Evolutionary conservation across 257 asterid genomes (phyloP).

Genomic region (Penstemon barbatus): DNA sequence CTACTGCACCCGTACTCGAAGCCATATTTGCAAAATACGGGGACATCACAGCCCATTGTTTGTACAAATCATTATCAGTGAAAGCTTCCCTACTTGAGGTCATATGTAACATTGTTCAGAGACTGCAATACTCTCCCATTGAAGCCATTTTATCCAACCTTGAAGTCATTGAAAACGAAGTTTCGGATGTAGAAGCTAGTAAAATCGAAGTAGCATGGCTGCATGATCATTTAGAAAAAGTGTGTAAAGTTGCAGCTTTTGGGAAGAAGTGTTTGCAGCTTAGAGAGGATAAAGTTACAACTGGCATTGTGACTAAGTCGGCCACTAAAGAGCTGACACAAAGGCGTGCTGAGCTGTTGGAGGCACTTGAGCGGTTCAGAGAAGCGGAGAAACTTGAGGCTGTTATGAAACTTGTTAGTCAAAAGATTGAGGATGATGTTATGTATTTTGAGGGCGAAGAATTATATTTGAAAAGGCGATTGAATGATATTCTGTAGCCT

Average conservation of each 20-base stretch:
- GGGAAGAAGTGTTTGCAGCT: constrained; percentile 18
- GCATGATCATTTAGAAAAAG: constrained; percentile 26
- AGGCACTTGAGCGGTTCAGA: constrained; percentile 21
- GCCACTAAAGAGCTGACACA: constrained; percentile 34
- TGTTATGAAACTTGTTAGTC: constrained; percentile 30
- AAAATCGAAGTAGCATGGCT: constrained; percentile 41
- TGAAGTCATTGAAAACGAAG: constrained; percentile 32
- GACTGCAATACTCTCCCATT: constrained; percentile 23
- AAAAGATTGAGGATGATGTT: constrained; percentile 29
- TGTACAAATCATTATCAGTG: constrained; percentile 32
- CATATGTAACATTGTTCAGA: not conserved
- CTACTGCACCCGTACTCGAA: constrained; percentile 31
- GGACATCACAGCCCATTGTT: constrained; percentile 39
- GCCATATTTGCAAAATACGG: constrained; percentile 42
- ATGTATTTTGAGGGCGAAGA: constrained; percentile 32
- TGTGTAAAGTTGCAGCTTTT: constrained; percentile 21
- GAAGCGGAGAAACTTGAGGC: constrained; percentile 31
- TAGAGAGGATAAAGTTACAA: constrained; percentile 22
- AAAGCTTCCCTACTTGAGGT: constrained; percentile 41
- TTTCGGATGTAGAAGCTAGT: constrained; percentile 31
- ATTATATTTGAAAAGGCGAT: constrained; percentile 34
- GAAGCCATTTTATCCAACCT: constrained; percentile 30
- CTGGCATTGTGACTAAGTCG: constrained; percentile 20
- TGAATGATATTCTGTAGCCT: constrained; percentile 24
- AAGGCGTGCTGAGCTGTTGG: constrained; percentile 34